Percentiles rank a stretch among this genome's conserved stretches.
Evolutionary conservation across 768 basidiomycete genomes (phyloP).

Genomic region (Russula lepida): DNA sequence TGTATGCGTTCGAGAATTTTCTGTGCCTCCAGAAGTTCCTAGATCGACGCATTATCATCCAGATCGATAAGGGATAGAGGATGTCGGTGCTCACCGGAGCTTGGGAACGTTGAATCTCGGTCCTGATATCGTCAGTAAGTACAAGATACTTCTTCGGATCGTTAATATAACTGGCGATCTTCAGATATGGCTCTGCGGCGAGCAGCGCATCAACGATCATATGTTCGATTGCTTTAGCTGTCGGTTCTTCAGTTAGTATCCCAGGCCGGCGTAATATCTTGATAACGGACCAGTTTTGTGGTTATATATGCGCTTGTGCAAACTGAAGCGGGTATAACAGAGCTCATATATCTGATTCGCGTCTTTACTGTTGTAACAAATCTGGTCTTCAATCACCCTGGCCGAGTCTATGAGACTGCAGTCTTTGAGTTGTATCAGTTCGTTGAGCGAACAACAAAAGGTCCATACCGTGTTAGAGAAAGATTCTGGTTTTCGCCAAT

Average conservation of each 20-base stretch:
- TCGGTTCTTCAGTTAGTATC: neutral
- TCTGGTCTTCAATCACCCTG: conserved; percentile 62
- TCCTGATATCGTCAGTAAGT: conserved; percentile 62
- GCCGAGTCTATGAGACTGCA: conserved; percentile 63
- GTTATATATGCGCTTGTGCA: conserved; percentile 79
- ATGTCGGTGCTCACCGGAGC: conserved; percentile 35
- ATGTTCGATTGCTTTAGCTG: conserved; percentile 71
- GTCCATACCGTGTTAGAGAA: conserved; percentile 36
- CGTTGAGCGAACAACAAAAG: neutral
- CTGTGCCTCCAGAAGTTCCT: conserved; percentile 55
- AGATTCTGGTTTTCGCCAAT: conserved; percentile 56
- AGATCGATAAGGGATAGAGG: neutral
- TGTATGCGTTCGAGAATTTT: conserved; percentile 55
- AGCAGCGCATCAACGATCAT: conserved; percentile 81
- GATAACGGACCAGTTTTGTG: conserved; percentile 58
- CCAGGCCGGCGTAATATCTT: neutral
- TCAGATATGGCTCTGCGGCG: conserved; percentile 53
- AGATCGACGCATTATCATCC: neutral
- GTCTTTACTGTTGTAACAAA: conserved; percentile 79
- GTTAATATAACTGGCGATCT: conserved; percentile 48
- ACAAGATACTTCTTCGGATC: conserved; percentile 52
- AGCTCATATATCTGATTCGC: conserved; percentile 68
- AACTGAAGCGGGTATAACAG: conserved; percentile 61
- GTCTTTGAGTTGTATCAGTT: neutral
- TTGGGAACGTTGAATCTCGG: conserved; percentile 46